Conservation (phyloP, 495 filamentous ascomycete genomes). For the Podospora appendiculata region DNA sequence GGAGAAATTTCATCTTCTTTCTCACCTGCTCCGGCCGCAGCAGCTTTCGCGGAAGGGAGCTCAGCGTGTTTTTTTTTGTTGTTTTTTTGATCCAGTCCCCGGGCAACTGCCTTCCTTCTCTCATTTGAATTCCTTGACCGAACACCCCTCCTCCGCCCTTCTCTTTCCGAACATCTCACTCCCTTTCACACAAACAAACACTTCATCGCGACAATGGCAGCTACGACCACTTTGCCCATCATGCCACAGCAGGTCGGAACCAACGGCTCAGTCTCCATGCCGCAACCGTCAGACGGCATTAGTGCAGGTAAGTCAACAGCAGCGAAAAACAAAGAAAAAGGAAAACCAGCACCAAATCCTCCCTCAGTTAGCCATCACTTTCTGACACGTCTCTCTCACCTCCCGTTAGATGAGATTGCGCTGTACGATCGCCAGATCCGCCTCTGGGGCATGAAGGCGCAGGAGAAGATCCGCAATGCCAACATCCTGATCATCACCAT, state of each 20-base stretch:
- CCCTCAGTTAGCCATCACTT: not conserved
- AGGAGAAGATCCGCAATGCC: slow-evolving; percentile 79
- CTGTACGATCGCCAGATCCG: slow-evolving; percentile 97
- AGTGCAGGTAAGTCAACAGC: slow-evolving; percentile 19
- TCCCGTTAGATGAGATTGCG: slow-evolving; percentile 76
- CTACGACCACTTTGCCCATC: not conserved
- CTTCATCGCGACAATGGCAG: not conserved
- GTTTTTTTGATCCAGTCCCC: too few species aligned
- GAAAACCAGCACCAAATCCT: not conserved
- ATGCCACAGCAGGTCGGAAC: not conserved
- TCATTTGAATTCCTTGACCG: too few species aligned
- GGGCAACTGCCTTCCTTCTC: too few species aligned
- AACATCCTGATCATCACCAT: slow-evolving; percentile 86
- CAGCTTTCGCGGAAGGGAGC: too few species aligned
- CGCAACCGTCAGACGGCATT: slow-evolving; percentile 17
- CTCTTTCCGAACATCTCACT: too few species aligned
- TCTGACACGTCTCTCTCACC: not conserved
- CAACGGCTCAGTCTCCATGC: slow-evolving; percentile 5
- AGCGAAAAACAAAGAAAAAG: not conserved
- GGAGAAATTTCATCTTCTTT: too few species aligned
- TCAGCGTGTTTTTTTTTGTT: too few species aligned
- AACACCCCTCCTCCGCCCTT: too few species aligned
- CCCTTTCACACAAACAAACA: too few species aligned
- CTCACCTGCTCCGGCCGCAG: too few species aligned
- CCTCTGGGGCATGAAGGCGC: slow-evolving; percentile 95